Percentiles rank a stretch among this genome's conserved stretches.
Conservation (phyloP, 164 flowering plant genomes). For the Paratinospora sagittata region DNA sequence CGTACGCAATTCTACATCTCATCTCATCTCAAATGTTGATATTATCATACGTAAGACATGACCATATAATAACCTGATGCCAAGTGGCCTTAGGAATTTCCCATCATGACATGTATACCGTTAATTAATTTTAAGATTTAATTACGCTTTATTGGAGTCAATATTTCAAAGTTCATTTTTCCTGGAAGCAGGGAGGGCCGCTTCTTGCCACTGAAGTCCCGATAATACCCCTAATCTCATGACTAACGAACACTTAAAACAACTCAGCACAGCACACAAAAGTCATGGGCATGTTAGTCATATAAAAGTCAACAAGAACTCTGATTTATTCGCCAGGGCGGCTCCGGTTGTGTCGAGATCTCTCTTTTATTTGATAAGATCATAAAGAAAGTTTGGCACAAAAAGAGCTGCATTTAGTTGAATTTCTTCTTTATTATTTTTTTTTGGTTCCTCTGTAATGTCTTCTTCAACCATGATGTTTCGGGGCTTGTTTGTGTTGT, state of each 20-base stretch:
- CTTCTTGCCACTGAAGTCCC: not conserved
- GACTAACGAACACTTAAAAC: not conserved
- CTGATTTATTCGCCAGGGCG: not conserved
- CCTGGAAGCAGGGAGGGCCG: not conserved
- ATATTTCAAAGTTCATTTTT: not conserved
- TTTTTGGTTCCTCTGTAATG: not conserved
- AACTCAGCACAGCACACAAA: not conserved
- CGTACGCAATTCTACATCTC: no score
- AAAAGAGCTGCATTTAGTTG: not conserved
- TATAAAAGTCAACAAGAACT: not conserved
- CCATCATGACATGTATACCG: no score
- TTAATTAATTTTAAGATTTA: no score
- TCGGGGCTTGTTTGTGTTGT: slow-evolving; percentile 17
- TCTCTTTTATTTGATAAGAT: not conserved
- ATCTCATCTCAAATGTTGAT: no score
- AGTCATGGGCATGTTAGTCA: not conserved
- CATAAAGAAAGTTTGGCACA: not conserved
- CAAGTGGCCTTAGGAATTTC: no score
- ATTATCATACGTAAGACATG: no score
- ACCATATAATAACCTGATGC: no score
- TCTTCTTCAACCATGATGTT: slow-evolving; percentile 19
- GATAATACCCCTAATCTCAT: not conserved
- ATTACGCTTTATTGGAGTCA: not conserved
- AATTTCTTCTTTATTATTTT: not conserved
- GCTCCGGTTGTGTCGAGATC: not conserved